Base-by-base conservation (phyloP, 1,284 basidiomycete species). In the Gymnopus androsaceus region DNA sequence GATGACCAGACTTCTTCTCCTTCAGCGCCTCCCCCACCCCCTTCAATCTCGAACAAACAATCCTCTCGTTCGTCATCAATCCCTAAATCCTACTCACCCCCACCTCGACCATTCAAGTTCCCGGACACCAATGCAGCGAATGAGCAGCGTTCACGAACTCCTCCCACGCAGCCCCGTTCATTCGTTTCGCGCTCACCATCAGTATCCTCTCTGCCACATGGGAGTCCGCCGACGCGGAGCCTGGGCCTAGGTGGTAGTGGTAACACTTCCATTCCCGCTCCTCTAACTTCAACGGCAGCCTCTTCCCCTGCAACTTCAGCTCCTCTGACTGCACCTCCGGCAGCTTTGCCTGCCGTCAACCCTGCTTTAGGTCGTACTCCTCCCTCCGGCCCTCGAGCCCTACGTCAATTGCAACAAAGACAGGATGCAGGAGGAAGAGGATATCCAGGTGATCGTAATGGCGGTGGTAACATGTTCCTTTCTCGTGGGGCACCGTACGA, bases 311-410 rank as follows among this genome's bases (percentile, higher is more conserved):
- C n/a, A n/a, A n/a, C n/a, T n/a, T n/a, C n/a, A n/a, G n/a, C n/a
- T n/a, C n/a, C n/a, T n/a, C n/a, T n/a, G n/a, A 37, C 19, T 46
- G 8, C 31, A 7, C 30, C 30, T 28, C n/a, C 45, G n/a, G n/a
- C n/a, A 17, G 14, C 45, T 34, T 12, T 40, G 11, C 4, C 40
- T 9, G 15, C 11, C 9, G 21, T 19, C 23, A 54, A 47, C 40
- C 45, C 53, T 9, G 47, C 54, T 34, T 58, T 67, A 7, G 67
- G 69, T 19, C 72, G 75, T 30, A 72, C 75, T 21, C 69, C 78
- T 14, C 82, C 83, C 1, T 80, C 75, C 37, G 82, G 76, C 0
- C 83, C 83, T 0, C 76, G 81, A 21, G 82, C 82, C n/a, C 62
- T 83, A 15, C 69, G 82, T 11, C 57, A 38, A 69, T 70, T 15